These are phyloP conservation scores for Teunomyces aglyptinius DNA, from an alignment of 805 yeast genomes.

Conservation along the genomic window DNA sequence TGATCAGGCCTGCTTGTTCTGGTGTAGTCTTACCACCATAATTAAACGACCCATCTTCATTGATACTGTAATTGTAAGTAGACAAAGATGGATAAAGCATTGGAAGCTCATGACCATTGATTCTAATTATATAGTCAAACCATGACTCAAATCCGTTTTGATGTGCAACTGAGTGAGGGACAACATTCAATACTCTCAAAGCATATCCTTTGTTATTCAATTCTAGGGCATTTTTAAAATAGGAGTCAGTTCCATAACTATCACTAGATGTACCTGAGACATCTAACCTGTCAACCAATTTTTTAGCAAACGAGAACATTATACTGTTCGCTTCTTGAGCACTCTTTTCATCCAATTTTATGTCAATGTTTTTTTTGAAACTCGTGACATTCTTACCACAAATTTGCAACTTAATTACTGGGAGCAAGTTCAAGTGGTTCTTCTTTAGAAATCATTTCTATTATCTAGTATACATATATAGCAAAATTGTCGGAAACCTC, in stretches of 20 bases:
- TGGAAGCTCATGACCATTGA: slow-evolving; percentile 67
- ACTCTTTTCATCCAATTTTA: background rate
- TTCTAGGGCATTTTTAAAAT: slow-evolving; percentile 30
- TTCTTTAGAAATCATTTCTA: background rate
- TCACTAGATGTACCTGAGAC: slow-evolving; percentile 11
- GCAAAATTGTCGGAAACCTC: background rate
- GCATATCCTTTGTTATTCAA: slow-evolving; percentile 42
- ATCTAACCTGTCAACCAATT: slow-evolving; percentile 40
- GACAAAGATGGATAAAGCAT: slow-evolving; percentile 34
- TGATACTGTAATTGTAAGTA: slow-evolving; percentile 28
- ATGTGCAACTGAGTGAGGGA: slow-evolving; percentile 37
- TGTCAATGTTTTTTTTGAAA: background rate
- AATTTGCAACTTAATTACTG: background rate
- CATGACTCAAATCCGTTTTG: slow-evolving; percentile 61
- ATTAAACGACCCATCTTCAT: slow-evolving; percentile 40
- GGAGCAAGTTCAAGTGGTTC: background rate
- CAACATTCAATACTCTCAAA: slow-evolving; percentile 36
- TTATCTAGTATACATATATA: slow-evolving; percentile 4
- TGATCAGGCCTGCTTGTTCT: slow-evolving; percentile 36
- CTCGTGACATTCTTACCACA: background rate
- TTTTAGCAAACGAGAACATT: slow-evolving; percentile 47
- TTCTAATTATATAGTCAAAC: slow-evolving; percentile 83
- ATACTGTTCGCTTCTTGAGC: background rate
- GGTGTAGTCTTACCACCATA: slow-evolving; percentile 34
- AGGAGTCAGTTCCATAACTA: slow-evolving; percentile 25